Evolutionary conservation across 179 eudicot species (phyloP).

Genomic region (Heliamphora pulchella): DNA sequence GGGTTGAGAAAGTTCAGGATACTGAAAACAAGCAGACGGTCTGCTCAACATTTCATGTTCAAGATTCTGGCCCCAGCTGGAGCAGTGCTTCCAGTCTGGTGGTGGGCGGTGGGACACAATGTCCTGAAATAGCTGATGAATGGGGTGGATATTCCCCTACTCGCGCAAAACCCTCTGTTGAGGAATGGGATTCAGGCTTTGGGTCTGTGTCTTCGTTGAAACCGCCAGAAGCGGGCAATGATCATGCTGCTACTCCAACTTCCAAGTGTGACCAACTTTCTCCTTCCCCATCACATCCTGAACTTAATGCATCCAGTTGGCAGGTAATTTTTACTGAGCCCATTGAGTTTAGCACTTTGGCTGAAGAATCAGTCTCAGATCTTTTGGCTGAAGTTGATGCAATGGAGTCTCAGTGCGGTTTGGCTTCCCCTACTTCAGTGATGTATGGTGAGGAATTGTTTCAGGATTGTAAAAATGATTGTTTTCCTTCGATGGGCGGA

Average conservation of each 20-base stretch:
- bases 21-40: conserved; percentile 30
- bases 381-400: conserved; percentile 96
- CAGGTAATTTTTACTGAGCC: conserved; percentile 40
- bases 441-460: conserved; percentile 66
- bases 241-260: conserved; percentile 28
- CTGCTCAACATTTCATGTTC: conserved; percentile 26
- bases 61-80: conserved; percentile 40
- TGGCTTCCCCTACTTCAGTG: conserved; percentile 60
- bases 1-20: conserved; percentile 24
- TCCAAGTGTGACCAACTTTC: conserved; percentile 21
- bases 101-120: conserved; percentile 37
- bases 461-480: conserved; percentile 44
- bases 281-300: conserved; percentile 27
- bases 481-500: conserved; percentile 56
- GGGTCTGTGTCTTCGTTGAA: conserved; percentile 37
- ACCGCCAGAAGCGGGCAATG: conserved; percentile 28
- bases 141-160: conserved; percentile 51
- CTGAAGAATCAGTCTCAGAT: conserved; percentile 94
- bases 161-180: conserved; percentile 34
- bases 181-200: conserved; percentile 38
- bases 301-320: conserved; percentile 48
- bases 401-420: conserved; percentile 68
- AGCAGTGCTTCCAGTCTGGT: conserved; percentile 24
- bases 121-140: conserved; percentile 42
- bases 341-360: conserved; percentile 74